Evolutionary conservation across 106 monocot genomes (phyloP), one percentile per base, ranked within the genome.

Genomic region (Triglochin maritima): DNA sequence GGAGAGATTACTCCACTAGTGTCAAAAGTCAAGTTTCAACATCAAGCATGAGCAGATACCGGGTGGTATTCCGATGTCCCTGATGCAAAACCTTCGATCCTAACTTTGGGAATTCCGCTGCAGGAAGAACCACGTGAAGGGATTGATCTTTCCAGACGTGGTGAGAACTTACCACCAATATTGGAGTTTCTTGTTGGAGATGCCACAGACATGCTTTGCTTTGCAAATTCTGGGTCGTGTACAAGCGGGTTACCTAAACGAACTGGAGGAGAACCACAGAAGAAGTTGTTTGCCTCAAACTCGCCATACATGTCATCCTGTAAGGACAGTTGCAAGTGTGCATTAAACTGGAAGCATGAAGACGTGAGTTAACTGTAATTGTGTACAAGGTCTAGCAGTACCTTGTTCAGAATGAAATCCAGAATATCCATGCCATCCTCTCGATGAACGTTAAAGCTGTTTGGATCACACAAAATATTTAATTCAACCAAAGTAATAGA

Each of bases 251-350:
- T 92, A 67, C 69, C 74, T 3, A 76, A 72, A 49, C 91, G 91
- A n/a, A 81, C 80, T 60, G 91, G 91, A 47, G 91, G 91, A 7
- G 91, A 87, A 13, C 87, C 87, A 42, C 78, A 83, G 50, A 82
- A 80, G 72, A 76, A 87, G 29, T 76, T 81, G 11, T 62, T 65
- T 9, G 65, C 45, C 48, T 78, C 84, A 2, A 48, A 44, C 56
- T 86, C 86, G n/a, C 12, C 14, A 5, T 90, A 76, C 2, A 50
- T 17, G 50, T 91, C 90, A 76, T 86, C 82, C 90, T 91, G 81
- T 9, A 65, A 17, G 65, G 42, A 17, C 1, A 29, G 29, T 29
- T 29, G 29, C 29, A 29, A 29, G 29, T 29, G 29, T 29, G 29
- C 29, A 29, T 29, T 29, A 29, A 29, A 29, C 29, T 29, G 29